Percentiles rank a stretch among this genome's conserved stretches.
phyloP scores from a whole-genome alignment of 148 eudicot species.

The Arbutus unedo region DNA sequence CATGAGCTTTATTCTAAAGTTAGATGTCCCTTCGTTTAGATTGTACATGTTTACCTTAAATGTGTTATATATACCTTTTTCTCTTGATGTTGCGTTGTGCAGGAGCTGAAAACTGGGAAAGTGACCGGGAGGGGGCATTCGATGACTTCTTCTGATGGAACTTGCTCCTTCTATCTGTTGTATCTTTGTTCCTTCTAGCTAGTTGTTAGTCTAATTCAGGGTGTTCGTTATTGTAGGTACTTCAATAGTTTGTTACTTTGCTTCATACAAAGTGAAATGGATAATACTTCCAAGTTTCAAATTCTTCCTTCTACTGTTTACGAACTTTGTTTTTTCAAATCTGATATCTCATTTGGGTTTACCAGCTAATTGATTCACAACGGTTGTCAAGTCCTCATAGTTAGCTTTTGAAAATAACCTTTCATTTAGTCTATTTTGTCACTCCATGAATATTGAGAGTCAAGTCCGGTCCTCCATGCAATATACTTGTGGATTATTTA shows the following conservation, averaged over 20 bases:
- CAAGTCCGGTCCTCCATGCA: not conserved
- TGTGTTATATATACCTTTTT: slow-evolving; percentile 39
- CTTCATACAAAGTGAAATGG: slow-evolving; percentile 8
- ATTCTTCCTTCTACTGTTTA: slow-evolving; percentile 9
- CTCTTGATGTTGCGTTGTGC: slow-evolving; percentile 79
- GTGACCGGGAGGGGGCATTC: slow-evolving; percentile 96
- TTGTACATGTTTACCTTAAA: slow-evolving; percentile 34
- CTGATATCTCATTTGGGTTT: slow-evolving; percentile 4
- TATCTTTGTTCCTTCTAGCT: slow-evolving; percentile 30
- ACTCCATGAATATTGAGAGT: slow-evolving; percentile 2
- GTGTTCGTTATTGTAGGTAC: slow-evolving; percentile 27
- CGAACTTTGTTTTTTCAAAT: not conserved
- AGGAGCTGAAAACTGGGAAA: slow-evolving; percentile 87
- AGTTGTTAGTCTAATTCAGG: slow-evolving; percentile 21
- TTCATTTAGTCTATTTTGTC: not conserved
- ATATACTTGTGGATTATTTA: not conserved
- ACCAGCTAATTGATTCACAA: slow-evolving; percentile 2
- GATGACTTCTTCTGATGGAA: slow-evolving; percentile 93
- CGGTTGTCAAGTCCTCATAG: not conserved
- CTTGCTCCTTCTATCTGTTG: slow-evolving; percentile 48
- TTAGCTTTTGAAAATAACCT: not conserved
- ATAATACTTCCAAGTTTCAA: not conserved
- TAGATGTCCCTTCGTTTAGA: slow-evolving; percentile 25
- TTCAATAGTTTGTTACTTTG: slow-evolving; percentile 18
- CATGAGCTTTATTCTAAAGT: slow-evolving; percentile 11